phyloP scores from a whole-genome alignment of 495 filamentous ascomycete genomes.

The Xeromyces bisporus region DNA sequence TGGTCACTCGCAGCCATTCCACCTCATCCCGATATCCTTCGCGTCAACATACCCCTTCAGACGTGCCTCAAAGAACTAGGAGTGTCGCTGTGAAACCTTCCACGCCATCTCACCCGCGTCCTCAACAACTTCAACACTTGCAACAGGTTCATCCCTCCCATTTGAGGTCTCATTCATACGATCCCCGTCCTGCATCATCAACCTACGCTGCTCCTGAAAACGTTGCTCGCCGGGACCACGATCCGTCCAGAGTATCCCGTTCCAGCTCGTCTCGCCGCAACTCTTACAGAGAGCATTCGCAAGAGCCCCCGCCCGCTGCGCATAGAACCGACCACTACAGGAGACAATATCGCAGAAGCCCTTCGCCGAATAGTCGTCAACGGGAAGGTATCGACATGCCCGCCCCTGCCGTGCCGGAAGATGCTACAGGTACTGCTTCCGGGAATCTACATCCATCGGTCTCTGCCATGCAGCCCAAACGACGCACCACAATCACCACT shows the following conservation, averaged over 20 bases:
- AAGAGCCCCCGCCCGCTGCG: conserved; percentile 29
- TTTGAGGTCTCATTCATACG: conserved; percentile 35
- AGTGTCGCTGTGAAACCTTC: conserved; percentile 34
- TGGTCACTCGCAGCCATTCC: conserved; percentile 37
- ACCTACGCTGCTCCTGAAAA: conserved; percentile 25
- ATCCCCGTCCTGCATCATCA: conserved; percentile 32
- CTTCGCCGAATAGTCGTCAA: conserved; percentile 27
- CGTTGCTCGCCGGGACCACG: conserved; percentile 40
- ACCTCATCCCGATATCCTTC: conserved; percentile 33
- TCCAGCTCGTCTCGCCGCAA: conserved; percentile 36
- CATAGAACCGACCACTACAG: conserved; percentile 34
- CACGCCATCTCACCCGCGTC: conserved; percentile 19
- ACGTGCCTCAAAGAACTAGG: conserved; percentile 39
- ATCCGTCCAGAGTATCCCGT: conserved; percentile 34
- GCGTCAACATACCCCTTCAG: conserved; percentile 23
- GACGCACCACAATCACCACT: conserved; percentile 69
- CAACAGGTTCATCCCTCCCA: conserved; percentile 21
- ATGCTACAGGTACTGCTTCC: conserved; percentile 27
- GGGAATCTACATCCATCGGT: conserved; percentile 14
- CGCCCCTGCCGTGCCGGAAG: conserved; percentile 24
- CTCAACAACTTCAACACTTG: conserved; percentile 13
- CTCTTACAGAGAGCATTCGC: conserved; percentile 33
- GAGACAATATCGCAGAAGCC: conserved; percentile 25
- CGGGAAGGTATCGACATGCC: conserved; percentile 42
- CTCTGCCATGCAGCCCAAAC: conserved; percentile 38